Evolutionary conservation across 208 protist genomes (phyloP).

Genomic region (Acanthamoeba triangularis): DNA sequence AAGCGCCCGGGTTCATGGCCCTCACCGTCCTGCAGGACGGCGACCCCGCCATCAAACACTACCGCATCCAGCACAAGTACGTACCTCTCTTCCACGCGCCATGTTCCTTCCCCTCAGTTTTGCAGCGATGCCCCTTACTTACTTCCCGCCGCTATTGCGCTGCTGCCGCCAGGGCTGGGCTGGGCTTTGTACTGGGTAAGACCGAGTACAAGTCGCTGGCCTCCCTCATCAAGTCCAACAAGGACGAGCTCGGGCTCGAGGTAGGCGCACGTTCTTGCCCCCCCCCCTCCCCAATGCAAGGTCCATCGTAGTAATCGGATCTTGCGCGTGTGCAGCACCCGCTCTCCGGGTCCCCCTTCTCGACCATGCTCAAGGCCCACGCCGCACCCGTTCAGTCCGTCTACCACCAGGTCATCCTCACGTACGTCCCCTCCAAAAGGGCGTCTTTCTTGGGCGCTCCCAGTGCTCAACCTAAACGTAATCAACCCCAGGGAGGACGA

Average conservation of each 20-base stretch:
- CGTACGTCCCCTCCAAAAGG: neutral
- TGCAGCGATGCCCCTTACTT: no score
- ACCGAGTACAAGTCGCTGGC: slow-evolving; percentile 71
- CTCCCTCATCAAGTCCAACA: slow-evolving; percentile 52
- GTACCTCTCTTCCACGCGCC: no score
- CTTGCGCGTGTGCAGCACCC: neutral
- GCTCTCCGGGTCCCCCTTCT: slow-evolving; percentile 60
- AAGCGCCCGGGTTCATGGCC: slow-evolving; percentile 55
- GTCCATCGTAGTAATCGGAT: neutral
- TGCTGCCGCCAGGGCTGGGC: neutral
- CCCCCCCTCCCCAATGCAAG: neutral
- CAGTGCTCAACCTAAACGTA: neutral
- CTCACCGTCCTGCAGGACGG: neutral
- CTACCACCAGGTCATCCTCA: slow-evolving; percentile 53
- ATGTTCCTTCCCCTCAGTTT: no score
- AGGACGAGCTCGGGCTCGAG: slow-evolving; percentile 42
- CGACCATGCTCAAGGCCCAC: slow-evolving; percentile 57
- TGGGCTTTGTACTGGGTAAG: slow-evolving; percentile 68
- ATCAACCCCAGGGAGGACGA: neutral
- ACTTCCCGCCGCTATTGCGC: neutral
- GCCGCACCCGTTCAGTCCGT: slow-evolving; percentile 39
- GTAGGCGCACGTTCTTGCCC: neutral
- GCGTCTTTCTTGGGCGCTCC: neutral
- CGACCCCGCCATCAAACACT: slow-evolving; percentile 70
- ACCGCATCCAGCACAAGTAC: slow-evolving; percentile 71